These are phyloP conservation scores for Xylaria sp. DNA, from an alignment of 495 filamentous ascomycete genomes.

Conservation along the genomic window DNA sequence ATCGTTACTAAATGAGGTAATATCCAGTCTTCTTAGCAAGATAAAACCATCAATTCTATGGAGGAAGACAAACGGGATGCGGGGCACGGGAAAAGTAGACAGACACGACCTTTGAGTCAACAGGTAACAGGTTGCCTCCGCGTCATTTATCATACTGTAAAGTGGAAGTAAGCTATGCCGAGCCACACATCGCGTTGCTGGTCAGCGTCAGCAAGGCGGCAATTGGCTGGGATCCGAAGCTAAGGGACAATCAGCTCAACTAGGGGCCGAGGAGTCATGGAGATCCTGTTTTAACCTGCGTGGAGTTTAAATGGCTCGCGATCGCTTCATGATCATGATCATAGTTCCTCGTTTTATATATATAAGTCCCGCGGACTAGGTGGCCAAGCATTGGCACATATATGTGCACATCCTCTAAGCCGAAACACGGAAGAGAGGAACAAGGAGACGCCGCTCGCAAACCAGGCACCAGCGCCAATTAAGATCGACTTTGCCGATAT, in stretches of 20 bases:
- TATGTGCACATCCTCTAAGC: neutral
- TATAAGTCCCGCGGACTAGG: constrained; percentile 4
- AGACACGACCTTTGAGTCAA: constrained; percentile 9
- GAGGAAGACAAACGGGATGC: neutral
- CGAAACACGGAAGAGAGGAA: constrained; percentile 11
- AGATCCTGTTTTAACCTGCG: neutral
- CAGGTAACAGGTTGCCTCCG: constrained; percentile 11
- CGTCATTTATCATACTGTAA: neutral
- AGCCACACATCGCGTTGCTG: constrained; percentile 12
- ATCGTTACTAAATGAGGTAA: neutral
- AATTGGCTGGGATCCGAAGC: constrained; percentile 24
- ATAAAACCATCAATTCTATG: neutral
- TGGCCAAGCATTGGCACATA: constrained; percentile 7
- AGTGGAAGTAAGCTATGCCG: constrained; percentile 6
- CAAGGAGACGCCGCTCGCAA: neutral
- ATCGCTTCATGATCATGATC: constrained; percentile 6
- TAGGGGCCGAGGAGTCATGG: constrained; percentile 1
- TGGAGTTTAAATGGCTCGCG: neutral
- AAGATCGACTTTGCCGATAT: neutral
- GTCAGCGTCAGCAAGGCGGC: constrained; percentile 13
- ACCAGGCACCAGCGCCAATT: neutral
- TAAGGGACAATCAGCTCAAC: constrained; percentile 17
- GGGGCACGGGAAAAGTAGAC: neutral
- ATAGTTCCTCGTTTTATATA: neutral
- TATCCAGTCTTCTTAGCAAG: neutral